Base-by-base conservation (phyloP, 495 filamentous ascomycete genomes). In the Penicillium antarcticum region DNA sequence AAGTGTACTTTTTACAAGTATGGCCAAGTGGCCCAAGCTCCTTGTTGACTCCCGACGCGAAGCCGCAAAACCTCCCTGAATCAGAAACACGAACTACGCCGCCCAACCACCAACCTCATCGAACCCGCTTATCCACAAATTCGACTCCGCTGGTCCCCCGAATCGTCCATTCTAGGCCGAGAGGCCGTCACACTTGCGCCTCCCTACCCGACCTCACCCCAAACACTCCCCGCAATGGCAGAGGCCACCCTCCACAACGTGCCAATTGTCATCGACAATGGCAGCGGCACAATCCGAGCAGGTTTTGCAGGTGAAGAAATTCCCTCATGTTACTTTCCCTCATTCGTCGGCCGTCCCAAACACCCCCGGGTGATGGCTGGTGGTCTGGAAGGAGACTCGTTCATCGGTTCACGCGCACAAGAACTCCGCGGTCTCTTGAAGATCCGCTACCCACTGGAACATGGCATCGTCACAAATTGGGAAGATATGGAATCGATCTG, bases 401-500 rank as follows among this genome's bases (percentile, higher is more conserved):
- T 99, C 72, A 96, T 99, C 68, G 94, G 94, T 33, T 85, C 89
- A 56, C 85, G 89, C 63, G 92, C 92, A 45, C 90, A 95, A 62
- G 92, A 97, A 58, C 80, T 96, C 61, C 84, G 94, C 66, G 94
- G 94, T 13, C 77, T 99, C 52, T 76, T 99, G 58, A 97, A 97
- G 76, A 91, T 99, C 61, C 81, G 84, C 43, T 97, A 97, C 63
- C 94, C 94, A 36, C 78, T 99, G 48, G 95, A 97, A 69, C 94
- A 99, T 69, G 94, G 94, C 62, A 94, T 97, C 56, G 94, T 99
- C 40, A 99, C 94, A 52, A 92, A 99, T 71, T 99, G 94, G 94
- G 94, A 97, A 61, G 94, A 99, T 64, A 99, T 99, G 94, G 94
- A 97, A 75, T 87, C 89, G 69, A 99, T 99, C 71, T 99, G 94